Evolutionary conservation across 2,329 filamentous ascomycete species (phyloP), one percentile per base, ranked within the genome.

Genomic region (Davidsoniella virescens): DNA sequence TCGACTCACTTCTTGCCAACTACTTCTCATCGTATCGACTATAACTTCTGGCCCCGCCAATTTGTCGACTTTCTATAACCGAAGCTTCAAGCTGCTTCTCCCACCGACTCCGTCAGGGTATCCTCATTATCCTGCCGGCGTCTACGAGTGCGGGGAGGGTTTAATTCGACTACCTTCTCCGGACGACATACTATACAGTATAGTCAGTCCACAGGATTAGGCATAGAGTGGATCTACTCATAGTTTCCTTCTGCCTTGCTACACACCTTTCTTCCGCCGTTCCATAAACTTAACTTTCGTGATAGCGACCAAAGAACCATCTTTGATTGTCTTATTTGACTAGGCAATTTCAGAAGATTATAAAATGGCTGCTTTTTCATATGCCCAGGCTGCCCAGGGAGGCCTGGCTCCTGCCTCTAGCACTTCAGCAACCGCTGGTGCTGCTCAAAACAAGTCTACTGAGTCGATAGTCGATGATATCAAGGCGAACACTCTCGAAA

Each of bases 311-410:
- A 33, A 33, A 5, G 26, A 33, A 33, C 16, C 23, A 29, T 38
- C 9, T 18, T 47, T 20, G 16, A 12, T 25, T 25, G 6, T 47
- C 18, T n/a, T 47, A 3, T 26, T 47, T 47, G 4, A 20, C 5
- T 2, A 33, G 26, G 10, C 26, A 33, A 33, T 33, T 12, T 8
- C 5, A 10, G 10, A 33, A 33, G 26, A 36, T 42, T 29, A 25
- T 17, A 51, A 47, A 53, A 78, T 77, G 75, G 73, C 73, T 56
- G 64, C 65, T 52, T 94, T 95, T 64, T 95, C 90, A 54, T 96
- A 96, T 66, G 90, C 90, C 60, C 87, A 94, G 73, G 90, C 90
- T 62, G 90, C 90, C 54, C 92, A 92, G 66, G 87, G 88, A 33
- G 61, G 76, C n/a, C 47, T 47, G 25, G 26, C 51, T 29, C 37